These are phyloP conservation scores for Aspergillus novofumigatus DNA, from an alignment of 2,329 filamentous ascomycete species.

Conservation along the genomic window DNA sequence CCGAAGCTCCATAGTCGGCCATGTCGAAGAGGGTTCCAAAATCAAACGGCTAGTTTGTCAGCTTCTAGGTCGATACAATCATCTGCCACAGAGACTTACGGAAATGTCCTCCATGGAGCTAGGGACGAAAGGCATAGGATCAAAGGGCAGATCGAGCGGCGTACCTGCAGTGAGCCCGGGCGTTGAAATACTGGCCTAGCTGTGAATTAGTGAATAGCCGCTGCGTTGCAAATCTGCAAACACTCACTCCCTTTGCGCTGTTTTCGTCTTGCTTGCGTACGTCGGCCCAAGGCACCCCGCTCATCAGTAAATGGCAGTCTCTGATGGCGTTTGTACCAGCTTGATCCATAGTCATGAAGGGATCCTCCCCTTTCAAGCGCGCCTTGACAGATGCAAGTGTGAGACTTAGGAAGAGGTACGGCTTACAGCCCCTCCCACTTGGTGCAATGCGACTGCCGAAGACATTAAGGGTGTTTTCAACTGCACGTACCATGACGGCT, in stretches of 20 bases:
- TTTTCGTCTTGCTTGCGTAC: slow-evolving; percentile 13
- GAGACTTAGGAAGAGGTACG: slow-evolving; percentile 27
- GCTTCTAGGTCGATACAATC: slow-evolving; percentile 3
- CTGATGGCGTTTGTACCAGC: slow-evolving; percentile 19
- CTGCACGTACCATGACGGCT: slow-evolving; percentile 24
- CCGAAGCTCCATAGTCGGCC: slow-evolving; percentile 21
- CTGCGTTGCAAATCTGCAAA: no score
- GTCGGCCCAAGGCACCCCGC: slow-evolving; percentile 20
- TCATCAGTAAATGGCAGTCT: slow-evolving; percentile 20
- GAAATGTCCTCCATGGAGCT: slow-evolving; percentile 20
- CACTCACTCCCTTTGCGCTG: slow-evolving; percentile 16
- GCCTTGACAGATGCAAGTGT: slow-evolving; percentile 30
- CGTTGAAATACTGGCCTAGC: slow-evolving; percentile 11
- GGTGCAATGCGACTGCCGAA: slow-evolving; percentile 25
- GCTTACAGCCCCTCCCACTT: slow-evolving; percentile 26
- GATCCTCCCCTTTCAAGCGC: slow-evolving; percentile 28
- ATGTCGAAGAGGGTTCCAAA: slow-evolving; percentile 29
- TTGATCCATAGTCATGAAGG: slow-evolving; percentile 20
- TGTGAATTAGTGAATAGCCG: slow-evolving; percentile 5
- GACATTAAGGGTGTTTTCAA: slow-evolving; percentile 25
- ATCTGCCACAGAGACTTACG: slow-evolving; percentile 13
- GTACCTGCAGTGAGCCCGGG: slow-evolving; percentile 12
- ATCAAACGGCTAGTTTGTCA: slow-evolving; percentile 22
- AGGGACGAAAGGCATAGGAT: slow-evolving; percentile 20
- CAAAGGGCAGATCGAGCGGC: slow-evolving; percentile 19